Evolutionary conservation across 257 asterid species (phyloP).

Genomic region (Datura wrightii): DNA sequence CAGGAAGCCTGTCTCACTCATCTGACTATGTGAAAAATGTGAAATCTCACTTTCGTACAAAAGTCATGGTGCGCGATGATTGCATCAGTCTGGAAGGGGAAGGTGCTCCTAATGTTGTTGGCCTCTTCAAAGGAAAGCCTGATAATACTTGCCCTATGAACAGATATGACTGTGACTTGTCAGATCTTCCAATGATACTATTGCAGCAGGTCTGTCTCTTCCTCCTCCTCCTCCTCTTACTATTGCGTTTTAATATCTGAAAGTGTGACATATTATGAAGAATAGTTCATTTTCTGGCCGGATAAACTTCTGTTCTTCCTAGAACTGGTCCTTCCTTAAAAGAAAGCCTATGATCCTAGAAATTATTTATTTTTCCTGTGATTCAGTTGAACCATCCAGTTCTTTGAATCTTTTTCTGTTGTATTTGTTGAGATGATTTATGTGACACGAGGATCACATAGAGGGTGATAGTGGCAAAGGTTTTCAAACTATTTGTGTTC

Average conservation of each 20-base stretch:
- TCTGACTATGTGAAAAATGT: constrained; percentile 51
- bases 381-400: neutral
- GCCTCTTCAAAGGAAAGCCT: constrained; percentile 80
- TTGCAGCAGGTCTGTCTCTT: constrained; percentile 76
- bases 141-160: constrained; percentile 58
- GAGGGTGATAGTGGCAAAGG: neutral
- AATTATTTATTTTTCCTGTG: constrained; percentile 9
- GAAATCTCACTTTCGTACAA: constrained; percentile 80
- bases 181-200: constrained; percentile 84
- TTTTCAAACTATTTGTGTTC: neutral
- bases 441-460: neutral
- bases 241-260: neutral
- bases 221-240: neutral
- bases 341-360: constrained; percentile 8
- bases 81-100: constrained; percentile 92
- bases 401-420: neutral
- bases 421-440: constrained; percentile 2
- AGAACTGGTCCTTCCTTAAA: neutral
- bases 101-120: constrained; percentile 90
- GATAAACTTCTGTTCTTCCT: constrained; percentile 1
- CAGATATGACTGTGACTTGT: constrained; percentile 81
- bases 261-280: neutral
- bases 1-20: constrained; percentile 59
- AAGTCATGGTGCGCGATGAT: constrained; percentile 81
- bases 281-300: constrained; percentile 16